Evolutionary conservation across 2,329 filamentous ascomycete species (phyloP).

Genomic region (Fusarium camptoceras): DNA sequence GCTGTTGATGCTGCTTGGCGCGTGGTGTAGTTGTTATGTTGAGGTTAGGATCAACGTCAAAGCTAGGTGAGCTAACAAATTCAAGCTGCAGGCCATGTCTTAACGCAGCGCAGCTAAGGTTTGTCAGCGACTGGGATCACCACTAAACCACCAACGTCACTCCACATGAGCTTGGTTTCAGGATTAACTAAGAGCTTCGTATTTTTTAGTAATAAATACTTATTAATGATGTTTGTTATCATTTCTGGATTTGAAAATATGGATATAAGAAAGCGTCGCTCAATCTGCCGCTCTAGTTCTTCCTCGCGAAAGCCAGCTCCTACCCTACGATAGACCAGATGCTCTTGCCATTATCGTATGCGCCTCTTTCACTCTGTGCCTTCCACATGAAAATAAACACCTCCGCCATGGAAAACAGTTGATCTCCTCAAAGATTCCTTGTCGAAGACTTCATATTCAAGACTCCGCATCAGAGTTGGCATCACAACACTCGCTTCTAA

Average conservation of each 20-base stretch:
- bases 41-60: constrained; percentile 11
- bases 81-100: constrained; percentile 30
- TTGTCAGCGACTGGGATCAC: constrained; percentile 36
- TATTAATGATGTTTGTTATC: not conserved
- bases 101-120: constrained; percentile 17
- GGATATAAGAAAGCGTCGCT: not conserved
- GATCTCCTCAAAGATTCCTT: not conserved
- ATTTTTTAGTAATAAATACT: not conserved
- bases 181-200: not conserved
- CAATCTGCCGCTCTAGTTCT: not conserved
- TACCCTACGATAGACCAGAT: not conserved
- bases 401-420: not conserved
- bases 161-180: constrained; percentile 18
- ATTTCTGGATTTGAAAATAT: not conserved
- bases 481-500: not conserved
- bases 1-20: not conserved
- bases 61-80: constrained; percentile 25
- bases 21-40: constrained; percentile 9
- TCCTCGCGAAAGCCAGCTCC: not conserved
- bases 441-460: not conserved
- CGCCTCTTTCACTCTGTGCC: not conserved
- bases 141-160: constrained; percentile 12
- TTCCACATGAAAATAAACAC: not conserved
- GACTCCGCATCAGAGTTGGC: not conserved
- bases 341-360: not conserved